Evolutionary conservation across 768 basidiomycete genomes (phyloP).

Genomic region (Phlegmacium glaucopus): DNA sequence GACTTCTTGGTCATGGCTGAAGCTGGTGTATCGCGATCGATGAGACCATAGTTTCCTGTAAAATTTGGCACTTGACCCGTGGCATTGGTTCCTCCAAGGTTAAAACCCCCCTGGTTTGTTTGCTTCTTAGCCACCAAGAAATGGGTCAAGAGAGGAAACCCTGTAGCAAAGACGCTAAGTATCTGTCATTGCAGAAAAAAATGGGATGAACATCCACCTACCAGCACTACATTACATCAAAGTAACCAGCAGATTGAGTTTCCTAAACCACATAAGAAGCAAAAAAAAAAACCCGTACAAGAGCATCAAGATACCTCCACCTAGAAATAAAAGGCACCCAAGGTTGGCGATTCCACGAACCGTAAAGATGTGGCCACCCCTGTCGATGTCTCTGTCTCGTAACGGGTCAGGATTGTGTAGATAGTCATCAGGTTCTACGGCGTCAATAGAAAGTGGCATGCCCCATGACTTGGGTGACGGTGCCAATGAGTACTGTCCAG

Average conservation of each 20-base stretch:
- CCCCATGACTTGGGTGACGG: conserved; percentile 43
- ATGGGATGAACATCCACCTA: conserved; percentile 8
- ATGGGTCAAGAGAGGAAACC: conserved; percentile 42
- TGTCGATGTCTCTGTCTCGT: conserved; percentile 45
- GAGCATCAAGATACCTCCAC: conserved; percentile 33
- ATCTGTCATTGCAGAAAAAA: background rate
- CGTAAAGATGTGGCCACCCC: conserved; percentile 53
- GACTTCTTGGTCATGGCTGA: conserved; percentile 43
- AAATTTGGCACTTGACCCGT: conserved; percentile 59
- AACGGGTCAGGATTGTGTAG: conserved; percentile 55
- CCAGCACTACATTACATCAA: conserved; percentile 28
- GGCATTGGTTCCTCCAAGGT: conserved; percentile 63
- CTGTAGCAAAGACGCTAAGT: conserved; percentile 11
- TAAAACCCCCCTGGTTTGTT: conserved; percentile 45
- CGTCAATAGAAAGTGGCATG: conserved; percentile 30
- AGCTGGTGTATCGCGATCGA: conserved; percentile 68
- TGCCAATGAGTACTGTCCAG: conserved; percentile 22
- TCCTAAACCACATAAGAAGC: background rate
- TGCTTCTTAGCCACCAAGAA: conserved; percentile 29
- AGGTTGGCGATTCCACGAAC: conserved; percentile 54
- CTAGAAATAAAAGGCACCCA: conserved; percentile 52
- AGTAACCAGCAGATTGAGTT: background rate
- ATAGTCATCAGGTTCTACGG: conserved; percentile 47
- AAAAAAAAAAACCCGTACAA: conserved; percentile 36
- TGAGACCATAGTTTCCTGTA: conserved; percentile 50